A percentile compares a stretch with the other conserved stretches of the same genome.
Evolutionary conservation across 164 flowering plant genomes (phyloP).

Genomic region (Magnolia kwangsiensis): DNA sequence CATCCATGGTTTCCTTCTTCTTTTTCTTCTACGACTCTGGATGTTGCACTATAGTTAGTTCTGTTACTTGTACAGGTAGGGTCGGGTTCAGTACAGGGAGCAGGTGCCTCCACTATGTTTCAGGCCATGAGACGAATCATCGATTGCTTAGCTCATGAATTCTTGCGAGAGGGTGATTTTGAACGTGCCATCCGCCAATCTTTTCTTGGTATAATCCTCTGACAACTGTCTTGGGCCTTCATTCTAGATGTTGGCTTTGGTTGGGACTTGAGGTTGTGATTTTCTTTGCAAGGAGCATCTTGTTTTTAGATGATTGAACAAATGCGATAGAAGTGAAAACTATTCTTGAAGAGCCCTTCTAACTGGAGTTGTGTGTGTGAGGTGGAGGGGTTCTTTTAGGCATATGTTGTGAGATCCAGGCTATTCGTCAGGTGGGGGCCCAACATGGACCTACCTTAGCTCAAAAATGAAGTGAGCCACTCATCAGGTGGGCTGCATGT

Average conservation of each 20-base stretch:
- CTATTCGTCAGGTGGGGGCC: too few species aligned
- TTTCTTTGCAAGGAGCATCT: too few species aligned
- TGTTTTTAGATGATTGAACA: too few species aligned
- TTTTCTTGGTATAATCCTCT: conserved; percentile 56
- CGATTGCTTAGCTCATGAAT: conserved; percentile 48
- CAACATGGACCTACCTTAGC: too few species aligned
- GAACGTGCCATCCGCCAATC: conserved; percentile 84
- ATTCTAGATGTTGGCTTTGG: not conserved
- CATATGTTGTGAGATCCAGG: too few species aligned
- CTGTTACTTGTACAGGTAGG: conserved; percentile 57
- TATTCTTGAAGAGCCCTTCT: too few species aligned
- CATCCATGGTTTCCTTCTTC: not conserved
- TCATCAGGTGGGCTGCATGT: too few species aligned
- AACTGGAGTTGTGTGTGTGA: too few species aligned
- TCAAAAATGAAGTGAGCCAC: too few species aligned
- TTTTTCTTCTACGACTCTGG: not conserved
- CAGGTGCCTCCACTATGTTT: conserved; percentile 97
- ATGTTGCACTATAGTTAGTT: not conserved
- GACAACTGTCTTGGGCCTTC: not conserved
- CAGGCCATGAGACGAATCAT: conserved; percentile 86
- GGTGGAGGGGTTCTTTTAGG: too few species aligned
- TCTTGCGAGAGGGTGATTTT: conserved; percentile 56
- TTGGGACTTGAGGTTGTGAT: not conserved
- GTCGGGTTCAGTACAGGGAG: conserved; percentile 85
- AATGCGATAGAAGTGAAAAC: too few species aligned